A percentile compares a stretch with the other conserved stretches of the same genome.
Evolutionary conservation across 495 filamentous ascomycete species (phyloP).

Genomic region (Xylaria sp.): DNA sequence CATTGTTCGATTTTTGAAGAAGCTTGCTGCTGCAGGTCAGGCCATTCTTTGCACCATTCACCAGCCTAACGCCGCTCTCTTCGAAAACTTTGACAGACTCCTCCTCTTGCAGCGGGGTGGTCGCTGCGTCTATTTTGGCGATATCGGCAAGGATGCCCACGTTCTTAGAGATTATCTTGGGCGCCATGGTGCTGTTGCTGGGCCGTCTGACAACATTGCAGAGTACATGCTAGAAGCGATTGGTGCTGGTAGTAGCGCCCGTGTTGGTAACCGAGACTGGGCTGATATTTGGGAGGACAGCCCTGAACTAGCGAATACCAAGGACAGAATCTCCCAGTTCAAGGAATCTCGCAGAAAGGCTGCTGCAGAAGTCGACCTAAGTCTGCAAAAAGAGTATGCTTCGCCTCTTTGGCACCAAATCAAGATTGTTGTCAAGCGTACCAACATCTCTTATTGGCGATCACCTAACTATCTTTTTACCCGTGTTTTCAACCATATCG

Average conservation of each 20-base stretch:
- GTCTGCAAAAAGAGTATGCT: constrained; percentile 71
- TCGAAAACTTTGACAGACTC: constrained; percentile 79
- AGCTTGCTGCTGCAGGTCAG: constrained; percentile 81
- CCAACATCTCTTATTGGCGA: constrained; percentile 74
- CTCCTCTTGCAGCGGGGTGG: constrained; percentile 73
- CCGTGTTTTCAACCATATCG: constrained; percentile 76
- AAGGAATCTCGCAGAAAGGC: constrained; percentile 63
- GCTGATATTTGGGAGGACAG: constrained; percentile 78
- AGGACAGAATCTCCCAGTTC: constrained; percentile 70
- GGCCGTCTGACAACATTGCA: constrained; percentile 73
- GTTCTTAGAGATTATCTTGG: constrained; percentile 55
- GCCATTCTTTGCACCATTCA: constrained; percentile 94
- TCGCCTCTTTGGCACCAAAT: constrained; percentile 77
- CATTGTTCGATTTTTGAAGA: constrained; percentile 86
- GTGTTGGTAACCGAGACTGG: constrained; percentile 80
- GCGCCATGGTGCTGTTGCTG: constrained; percentile 61
- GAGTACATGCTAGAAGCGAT: constrained; percentile 91
- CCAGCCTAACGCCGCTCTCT: constrained; percentile 85
- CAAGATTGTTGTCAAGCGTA: constrained; percentile 67
- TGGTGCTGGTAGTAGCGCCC: constrained; percentile 75
- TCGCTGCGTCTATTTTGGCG: constrained; percentile 76
- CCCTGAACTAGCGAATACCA: constrained; percentile 70
- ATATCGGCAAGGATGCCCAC: constrained; percentile 57
- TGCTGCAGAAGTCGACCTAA: constrained; percentile 47
- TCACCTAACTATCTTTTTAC: constrained; percentile 76